Evolutionary conservation across 139 green algal genomes (phyloP).

Genomic region (Chlamydomonas schloesseri): DNA sequence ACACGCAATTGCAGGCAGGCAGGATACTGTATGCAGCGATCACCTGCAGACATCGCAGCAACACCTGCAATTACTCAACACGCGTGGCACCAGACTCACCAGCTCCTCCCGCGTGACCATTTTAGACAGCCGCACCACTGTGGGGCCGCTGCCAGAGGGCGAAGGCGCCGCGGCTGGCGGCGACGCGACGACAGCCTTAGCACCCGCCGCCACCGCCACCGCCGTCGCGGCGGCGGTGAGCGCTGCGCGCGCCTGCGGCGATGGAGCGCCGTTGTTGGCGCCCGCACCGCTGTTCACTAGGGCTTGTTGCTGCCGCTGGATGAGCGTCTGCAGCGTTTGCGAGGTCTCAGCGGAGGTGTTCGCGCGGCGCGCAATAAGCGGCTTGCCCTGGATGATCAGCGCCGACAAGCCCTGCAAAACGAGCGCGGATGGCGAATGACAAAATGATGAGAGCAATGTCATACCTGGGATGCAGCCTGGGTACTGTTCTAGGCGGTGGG

Average conservation of each 20-base stretch:
- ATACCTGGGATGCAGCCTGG: too few relatives aligned
- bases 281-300: not conserved
- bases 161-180: not conserved
- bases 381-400: slow-evolving; percentile 47
- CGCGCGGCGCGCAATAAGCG: slow-evolving; percentile 42
- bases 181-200: not conserved
- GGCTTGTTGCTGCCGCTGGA: slow-evolving; percentile 20
- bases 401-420: slow-evolving; percentile 43
- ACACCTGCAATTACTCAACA: too few relatives aligned
- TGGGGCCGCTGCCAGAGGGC: not conserved
- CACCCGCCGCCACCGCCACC: not conserved
- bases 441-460: too few relatives aligned
- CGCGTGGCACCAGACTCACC: slow-evolving; percentile 8
- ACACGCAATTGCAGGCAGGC: too few relatives aligned
- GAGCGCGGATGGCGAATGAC: not conserved
- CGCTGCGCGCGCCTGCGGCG: not conserved
- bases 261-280: not conserved
- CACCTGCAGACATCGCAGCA: too few relatives aligned
- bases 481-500: too few relatives aligned
- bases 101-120: slow-evolving; percentile 70
- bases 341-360: slow-evolving; percentile 33
- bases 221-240: slow-evolving; percentile 11
- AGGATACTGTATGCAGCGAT: too few relatives aligned
- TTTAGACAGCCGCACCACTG: slow-evolving; percentile 61
- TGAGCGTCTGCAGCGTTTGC: slow-evolving; percentile 8